These are phyloP conservation scores for Boletus sensibilis DNA, from an alignment of 768 basidiomycete genomes.

Conservation along the genomic window DNA sequence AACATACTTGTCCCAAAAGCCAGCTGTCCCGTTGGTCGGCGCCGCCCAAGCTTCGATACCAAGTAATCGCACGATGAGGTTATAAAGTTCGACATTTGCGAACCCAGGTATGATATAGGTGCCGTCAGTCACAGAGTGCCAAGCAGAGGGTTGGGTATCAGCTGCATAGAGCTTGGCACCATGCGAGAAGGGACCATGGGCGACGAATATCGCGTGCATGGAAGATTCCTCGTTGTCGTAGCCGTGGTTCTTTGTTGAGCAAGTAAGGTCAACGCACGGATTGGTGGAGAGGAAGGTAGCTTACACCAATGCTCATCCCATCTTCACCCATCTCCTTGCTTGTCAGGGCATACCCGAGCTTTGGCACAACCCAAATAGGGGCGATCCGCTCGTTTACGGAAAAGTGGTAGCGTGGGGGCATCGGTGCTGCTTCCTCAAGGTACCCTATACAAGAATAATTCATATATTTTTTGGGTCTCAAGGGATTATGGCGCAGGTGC, in stretches of 20 bases:
- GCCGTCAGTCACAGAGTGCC: conserved; percentile 61
- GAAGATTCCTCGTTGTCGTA: conserved; percentile 76
- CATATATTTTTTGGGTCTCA: neutral
- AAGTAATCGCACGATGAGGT: conserved; percentile 73
- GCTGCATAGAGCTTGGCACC: conserved; percentile 53
- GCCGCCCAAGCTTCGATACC: conserved; percentile 58
- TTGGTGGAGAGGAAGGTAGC: conserved; percentile 25
- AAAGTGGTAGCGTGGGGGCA: conserved; percentile 84
- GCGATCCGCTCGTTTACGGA: conserved; percentile 73
- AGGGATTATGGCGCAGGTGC: neutral
- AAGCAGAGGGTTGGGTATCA: conserved; percentile 28
- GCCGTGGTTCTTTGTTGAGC: conserved; percentile 68
- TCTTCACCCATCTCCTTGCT: conserved; percentile 57
- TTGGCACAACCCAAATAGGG: conserved; percentile 82
- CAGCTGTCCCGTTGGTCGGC: conserved; percentile 69
- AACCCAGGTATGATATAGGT: conserved; percentile 79
- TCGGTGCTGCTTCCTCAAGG: conserved; percentile 32
- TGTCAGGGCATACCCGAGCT: conserved; percentile 78
- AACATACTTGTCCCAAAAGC: conserved; percentile 84
- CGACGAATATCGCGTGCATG: conserved; percentile 91
- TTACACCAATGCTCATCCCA: conserved; percentile 73
- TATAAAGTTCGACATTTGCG: conserved; percentile 82
- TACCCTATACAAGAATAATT: conserved; percentile 1
- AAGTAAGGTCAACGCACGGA: neutral
- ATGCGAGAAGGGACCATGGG: conserved; percentile 84